A percentile compares a stretch with the other conserved stretches of the same genome.
phyloP scores from a whole-genome alignment of 208 protist species.

The Leishmania amazonensis region DNA sequence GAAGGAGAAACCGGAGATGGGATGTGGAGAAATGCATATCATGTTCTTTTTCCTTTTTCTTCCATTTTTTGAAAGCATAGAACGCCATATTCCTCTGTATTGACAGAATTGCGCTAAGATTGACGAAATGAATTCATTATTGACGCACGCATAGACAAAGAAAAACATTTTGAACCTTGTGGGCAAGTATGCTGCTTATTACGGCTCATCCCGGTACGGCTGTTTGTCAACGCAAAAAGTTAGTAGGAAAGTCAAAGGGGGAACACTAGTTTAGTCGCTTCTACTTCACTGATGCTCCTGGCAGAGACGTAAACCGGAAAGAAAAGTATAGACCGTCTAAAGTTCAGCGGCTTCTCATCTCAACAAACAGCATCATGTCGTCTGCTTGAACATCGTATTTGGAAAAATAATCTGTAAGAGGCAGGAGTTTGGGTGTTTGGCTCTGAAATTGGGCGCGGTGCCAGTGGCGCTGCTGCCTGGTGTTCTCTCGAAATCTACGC shows the following conservation, averaged over 20 bases:
- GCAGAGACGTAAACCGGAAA: not conserved
- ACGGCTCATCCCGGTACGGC: no score
- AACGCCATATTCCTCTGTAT: not conserved
- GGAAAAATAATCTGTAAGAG: not conserved
- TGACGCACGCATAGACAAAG: not conserved
- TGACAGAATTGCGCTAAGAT: not conserved
- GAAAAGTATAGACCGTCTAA: not conserved
- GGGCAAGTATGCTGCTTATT: not conserved
- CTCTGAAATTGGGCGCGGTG: not conserved
- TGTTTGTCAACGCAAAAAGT: not conserved
- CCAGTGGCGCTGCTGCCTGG: not conserved
- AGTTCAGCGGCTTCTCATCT: not conserved
- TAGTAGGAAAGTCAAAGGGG: not conserved
- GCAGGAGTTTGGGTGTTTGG: not conserved
- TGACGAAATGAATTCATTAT: not conserved
- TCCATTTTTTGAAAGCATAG: not conserved
- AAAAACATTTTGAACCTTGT: not conserved
- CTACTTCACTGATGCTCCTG: not conserved
- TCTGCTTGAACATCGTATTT: constrained; percentile 1
- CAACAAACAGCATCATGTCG: constrained; percentile 5
- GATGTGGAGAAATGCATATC: not conserved
- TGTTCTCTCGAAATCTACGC: constrained; percentile 15
- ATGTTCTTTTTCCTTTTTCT: not conserved
- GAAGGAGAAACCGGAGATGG: not conserved
- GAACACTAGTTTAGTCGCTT: not conserved